Conservation (phyloP, 768 basidiomycete genomes). For the Calvatia gigantea region DNA sequence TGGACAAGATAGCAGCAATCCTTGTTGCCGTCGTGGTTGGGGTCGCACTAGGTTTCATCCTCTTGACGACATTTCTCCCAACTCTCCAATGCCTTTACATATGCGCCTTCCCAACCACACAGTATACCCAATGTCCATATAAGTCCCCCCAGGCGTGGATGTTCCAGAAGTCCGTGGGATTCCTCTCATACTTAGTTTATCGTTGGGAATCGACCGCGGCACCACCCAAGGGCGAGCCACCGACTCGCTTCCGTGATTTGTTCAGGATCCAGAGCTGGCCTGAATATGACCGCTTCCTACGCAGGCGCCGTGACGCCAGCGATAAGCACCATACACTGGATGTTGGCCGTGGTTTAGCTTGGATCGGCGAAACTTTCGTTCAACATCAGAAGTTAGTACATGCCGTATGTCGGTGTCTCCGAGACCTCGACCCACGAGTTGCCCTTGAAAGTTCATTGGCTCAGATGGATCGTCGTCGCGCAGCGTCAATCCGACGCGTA, state of each 20-base stretch:
- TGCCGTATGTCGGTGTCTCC: neutral
- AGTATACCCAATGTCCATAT: conserved; percentile 8
- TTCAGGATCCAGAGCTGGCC: neutral
- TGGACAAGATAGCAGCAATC: conserved; percentile 9
- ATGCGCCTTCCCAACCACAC: neutral
- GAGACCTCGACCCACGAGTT: neutral
- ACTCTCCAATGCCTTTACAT: conserved; percentile 10
- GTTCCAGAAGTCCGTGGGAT: neutral
- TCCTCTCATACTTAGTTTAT: neutral
- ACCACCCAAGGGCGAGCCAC: neutral
- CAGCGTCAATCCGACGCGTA: neutral
- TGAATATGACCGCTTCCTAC: neutral
- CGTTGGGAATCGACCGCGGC: neutral
- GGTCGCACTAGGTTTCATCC: conserved; percentile 11
- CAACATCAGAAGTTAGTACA: neutral
- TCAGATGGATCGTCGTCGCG: neutral
- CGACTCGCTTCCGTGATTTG: neutral
- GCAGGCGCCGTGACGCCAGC: neutral
- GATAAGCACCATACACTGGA: neutral
- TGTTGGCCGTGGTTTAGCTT: neutral
- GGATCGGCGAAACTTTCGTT: neutral
- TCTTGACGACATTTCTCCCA: conserved; percentile 15
- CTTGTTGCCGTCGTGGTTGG: conserved; percentile 7
- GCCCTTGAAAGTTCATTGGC: neutral
- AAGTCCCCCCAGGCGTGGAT: conserved; percentile 12